Evolutionary conservation across 768 basidiomycete species (phyloP).

Genomic region (Boletus sp.): DNA sequence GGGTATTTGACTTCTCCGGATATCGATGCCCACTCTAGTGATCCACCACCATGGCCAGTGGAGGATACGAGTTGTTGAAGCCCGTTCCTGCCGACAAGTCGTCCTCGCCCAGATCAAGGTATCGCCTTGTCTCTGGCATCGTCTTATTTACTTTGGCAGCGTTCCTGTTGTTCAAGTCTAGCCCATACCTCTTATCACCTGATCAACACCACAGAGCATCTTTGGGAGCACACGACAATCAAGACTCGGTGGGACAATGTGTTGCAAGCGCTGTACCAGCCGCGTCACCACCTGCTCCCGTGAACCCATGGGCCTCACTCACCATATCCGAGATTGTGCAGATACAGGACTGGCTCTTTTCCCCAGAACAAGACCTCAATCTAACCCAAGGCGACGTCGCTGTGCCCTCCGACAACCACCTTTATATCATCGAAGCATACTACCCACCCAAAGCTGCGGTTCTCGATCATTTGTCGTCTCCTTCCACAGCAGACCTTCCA

Average conservation of each 20-base stretch:
- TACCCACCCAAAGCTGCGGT: constrained; percentile 49
- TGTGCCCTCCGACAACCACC: constrained; percentile 44
- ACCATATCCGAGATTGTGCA: constrained; percentile 41
- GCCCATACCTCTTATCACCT: constrained; percentile 11
- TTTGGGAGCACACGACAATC: not conserved
- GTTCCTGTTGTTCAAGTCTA: constrained; percentile 13
- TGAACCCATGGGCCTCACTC: constrained; percentile 55
- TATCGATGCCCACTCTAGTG: no score
- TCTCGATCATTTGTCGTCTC: constrained; percentile 44
- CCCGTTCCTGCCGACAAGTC: not conserved
- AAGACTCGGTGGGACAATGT: constrained; percentile 34
- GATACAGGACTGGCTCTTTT: constrained; percentile 46
- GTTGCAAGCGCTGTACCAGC: constrained; percentile 26
- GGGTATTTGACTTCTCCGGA: no score
- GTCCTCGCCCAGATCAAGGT: constrained; percentile 7
- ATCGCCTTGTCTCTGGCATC: constrained; percentile 12
- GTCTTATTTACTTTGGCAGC: constrained; percentile 10
- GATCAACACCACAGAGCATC: not conserved
- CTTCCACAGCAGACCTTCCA: constrained; percentile 29
- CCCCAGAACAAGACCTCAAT: constrained; percentile 44
- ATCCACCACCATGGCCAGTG: constrained; percentile 16
- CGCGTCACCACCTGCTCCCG: constrained; percentile 41
- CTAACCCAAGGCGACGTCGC: constrained; percentile 39
- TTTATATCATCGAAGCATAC: constrained; percentile 50
- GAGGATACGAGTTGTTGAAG: constrained; percentile 21